Percentiles rank a stretch among this genome's conserved stretches.
These are phyloP conservation scores for Sideroxylon spinosum DNA, from an alignment of 179 eudicot species.

Conservation along the genomic window DNA sequence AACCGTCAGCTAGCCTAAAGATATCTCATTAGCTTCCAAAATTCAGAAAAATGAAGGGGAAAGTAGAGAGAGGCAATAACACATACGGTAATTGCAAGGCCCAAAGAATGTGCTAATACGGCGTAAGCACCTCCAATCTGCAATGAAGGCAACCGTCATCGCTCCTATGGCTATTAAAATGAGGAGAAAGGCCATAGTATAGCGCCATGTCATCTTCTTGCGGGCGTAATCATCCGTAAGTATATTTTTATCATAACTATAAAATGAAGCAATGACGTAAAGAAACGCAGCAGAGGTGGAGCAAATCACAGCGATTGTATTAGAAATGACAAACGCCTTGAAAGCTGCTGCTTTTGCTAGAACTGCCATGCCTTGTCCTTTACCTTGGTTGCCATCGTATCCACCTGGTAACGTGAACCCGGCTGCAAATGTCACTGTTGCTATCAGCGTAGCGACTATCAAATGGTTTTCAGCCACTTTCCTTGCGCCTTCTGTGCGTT, in stretches of 20 bases:
- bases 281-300: neutral
- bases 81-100: neutral
- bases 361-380: conserved; percentile 12
- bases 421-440: conserved; percentile 15
- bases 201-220: neutral
- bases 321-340: neutral
- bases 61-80: neutral
- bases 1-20: no score
- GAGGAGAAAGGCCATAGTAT: neutral
- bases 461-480: no score
- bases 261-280: neutral
- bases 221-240: no score
- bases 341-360: conserved; percentile 7
- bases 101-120: neutral
- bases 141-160: conserved; percentile 10
- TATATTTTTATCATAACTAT: no score
- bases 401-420: neutral
- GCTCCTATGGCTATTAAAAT: neutral
- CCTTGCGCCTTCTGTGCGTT: no score
- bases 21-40: no score
- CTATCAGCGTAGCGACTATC: conserved; percentile 21
- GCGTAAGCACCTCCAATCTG: neutral
- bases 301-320: conserved; percentile 1
- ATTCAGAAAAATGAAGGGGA: neutral
- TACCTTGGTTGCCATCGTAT: neutral